These are phyloP conservation scores for Populus hybrid DNA, from an alignment of 441 rosid genomes.

Conservation along the genomic window DNA sequence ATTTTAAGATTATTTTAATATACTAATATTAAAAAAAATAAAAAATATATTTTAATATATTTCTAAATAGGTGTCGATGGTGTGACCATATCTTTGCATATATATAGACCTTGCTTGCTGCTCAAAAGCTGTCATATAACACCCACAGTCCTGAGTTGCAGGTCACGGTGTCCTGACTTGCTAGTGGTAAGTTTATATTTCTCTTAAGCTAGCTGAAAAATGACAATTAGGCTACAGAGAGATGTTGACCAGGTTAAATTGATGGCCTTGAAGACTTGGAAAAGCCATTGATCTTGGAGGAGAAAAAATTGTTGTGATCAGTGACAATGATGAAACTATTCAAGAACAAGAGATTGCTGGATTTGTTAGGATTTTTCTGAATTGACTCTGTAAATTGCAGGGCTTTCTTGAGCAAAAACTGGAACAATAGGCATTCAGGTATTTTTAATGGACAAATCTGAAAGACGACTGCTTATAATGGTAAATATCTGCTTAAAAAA, in stretches of 20 bases:
- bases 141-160: too few relatives aligned
- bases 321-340: conserved; percentile 25
- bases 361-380: conserved; percentile 31
- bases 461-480: too few relatives aligned
- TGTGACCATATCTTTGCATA: too few relatives aligned
- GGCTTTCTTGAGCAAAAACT: conserved; percentile 61
- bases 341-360: conserved; percentile 25
- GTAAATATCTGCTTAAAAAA: too few relatives aligned
- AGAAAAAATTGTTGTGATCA: conserved; percentile 25
- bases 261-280: conserved; percentile 41
- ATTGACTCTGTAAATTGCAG: conserved; percentile 33
- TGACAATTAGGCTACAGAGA: conserved; percentile 42
- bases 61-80: too few relatives aligned
- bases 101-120: background rate
- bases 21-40: too few relatives aligned
- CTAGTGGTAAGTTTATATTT: background rate
- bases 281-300: conserved; percentile 44
- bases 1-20: too few relatives aligned
- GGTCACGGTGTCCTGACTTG: too few relatives aligned
- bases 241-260: conserved; percentile 53
- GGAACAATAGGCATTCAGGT: conserved; percentile 82
- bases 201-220: conserved; percentile 12
- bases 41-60: too few relatives aligned
- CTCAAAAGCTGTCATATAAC: background rate
- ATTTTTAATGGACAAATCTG: background rate